Conservation (phyloP, 129 eudicot species). For the Pseudognaphalium luteoalbum region DNA sequence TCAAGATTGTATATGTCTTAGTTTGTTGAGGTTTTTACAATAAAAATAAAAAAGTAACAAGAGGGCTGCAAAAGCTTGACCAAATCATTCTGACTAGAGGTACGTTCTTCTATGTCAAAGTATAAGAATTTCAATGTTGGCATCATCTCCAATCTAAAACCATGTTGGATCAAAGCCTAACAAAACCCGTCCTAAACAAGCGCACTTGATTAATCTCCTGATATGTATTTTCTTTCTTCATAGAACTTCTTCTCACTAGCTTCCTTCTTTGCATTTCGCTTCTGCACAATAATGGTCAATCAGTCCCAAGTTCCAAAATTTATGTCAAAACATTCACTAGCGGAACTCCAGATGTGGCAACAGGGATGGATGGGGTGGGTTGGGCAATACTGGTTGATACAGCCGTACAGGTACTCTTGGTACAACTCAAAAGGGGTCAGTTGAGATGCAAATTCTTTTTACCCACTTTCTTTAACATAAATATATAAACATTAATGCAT, state of each 20-base stretch:
- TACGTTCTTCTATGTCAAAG: conserved; percentile 21
- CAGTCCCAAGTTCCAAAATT: not conserved
- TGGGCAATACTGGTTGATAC: too few species aligned
- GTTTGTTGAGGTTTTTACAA: conserved; percentile 24
- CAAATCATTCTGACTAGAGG: conserved; percentile 20
- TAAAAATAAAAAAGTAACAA: conserved; percentile 12
- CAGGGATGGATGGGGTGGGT: not conserved
- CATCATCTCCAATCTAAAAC: conserved; percentile 28
- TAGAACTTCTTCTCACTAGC: conserved; percentile 86
- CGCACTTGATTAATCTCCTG: conserved; percentile 42
- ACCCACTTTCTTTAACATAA: not conserved
- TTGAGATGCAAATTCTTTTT: not conserved
- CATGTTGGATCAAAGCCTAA: conserved; percentile 26
- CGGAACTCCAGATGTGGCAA: not conserved
- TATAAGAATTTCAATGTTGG: conserved; percentile 19
- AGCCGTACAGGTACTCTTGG: too few species aligned
- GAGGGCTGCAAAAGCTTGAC: conserved; percentile 20
- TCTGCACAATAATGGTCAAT: conserved; percentile 42
- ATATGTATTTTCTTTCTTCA: conserved; percentile 56
- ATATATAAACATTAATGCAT: not conserved
- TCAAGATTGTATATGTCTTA: conserved; percentile 13
- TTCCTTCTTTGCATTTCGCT: conserved; percentile 82
- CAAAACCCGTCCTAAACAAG: not conserved
- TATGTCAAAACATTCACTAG: not conserved
- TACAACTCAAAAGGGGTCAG: too few species aligned